A percentile compares a stretch with the other conserved stretches of the same genome.
These are phyloP conservation scores for Arthroderma sp. DNA, from an alignment of 2,329 filamentous ascomycete species.

Conservation along the genomic window DNA sequence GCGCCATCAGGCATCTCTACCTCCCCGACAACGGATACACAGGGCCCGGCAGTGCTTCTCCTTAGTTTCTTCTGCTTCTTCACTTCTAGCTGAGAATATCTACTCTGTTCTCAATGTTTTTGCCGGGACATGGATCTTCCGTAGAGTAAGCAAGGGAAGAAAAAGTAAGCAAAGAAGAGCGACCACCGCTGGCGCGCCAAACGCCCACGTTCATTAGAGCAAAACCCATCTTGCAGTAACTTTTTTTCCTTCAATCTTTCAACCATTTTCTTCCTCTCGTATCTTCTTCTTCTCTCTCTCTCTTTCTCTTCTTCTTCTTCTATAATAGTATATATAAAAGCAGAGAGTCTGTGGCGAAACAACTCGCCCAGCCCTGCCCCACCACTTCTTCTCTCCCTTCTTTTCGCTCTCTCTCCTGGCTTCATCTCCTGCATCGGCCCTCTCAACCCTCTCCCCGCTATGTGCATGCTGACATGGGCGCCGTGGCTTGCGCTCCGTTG, in stretches of 20 bases:
- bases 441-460: neutral
- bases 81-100: too few relatives aligned
- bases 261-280: neutral
- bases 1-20: conserved; percentile 87
- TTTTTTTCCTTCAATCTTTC: too few relatives aligned
- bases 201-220: neutral
- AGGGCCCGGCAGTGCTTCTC: conserved; percentile 21
- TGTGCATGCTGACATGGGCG: conserved; percentile 43
- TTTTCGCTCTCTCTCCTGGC: neutral
- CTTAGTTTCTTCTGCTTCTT: neutral
- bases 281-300: neutral
- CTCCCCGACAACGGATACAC: conserved; percentile 84
- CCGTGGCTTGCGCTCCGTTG: conserved; percentile 37
- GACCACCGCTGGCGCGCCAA: conserved; percentile 2
- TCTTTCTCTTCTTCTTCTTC: neutral
- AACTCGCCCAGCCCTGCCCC: neutral
- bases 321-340: neutral
- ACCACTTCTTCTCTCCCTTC: neutral
- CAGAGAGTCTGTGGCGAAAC: neutral
- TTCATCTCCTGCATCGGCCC: neutral
- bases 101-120: neutral
- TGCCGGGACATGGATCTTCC: neutral
- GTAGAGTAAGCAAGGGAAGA: neutral
- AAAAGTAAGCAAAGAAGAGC: neutral
- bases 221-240: neutral